Base-by-base conservation (phyloP, 352 stramenopile species). In the Phytopythium cucurbitacearum region DNA sequence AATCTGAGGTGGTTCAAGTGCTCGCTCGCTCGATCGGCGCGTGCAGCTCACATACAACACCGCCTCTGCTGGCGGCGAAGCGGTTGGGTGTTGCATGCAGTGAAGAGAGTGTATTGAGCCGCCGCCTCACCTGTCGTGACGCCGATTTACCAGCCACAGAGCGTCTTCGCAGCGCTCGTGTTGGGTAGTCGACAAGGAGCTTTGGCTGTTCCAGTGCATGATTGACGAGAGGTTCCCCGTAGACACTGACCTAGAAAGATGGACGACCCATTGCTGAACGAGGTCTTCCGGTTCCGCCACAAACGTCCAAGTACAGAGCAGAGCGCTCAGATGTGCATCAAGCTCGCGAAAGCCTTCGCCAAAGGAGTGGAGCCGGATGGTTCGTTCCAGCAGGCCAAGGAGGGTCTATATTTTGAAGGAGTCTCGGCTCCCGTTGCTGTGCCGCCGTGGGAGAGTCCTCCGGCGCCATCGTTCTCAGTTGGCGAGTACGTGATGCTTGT, bases 251-350 rank as follows among this genome's bases (percentile, higher is more conserved):
- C 39, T 1, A 42, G 39, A 36, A 15, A 47, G 21, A 69, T 64
- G 57, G 53, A 48, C 16, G 46, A 53, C 3, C 15, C 57, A 28
- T 43, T 66, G 4, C 47, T 80, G 10, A 66, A 67, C 32, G 58
- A 60, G 5, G 45, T 82, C 5, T 76, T 85, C 46, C 70, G 69
- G 36, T 82, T 81, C 50, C 69, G 69, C 59, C 52, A 79, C 60
- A 65, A 75, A 40, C 12, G 42, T 1, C 71, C 76, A 6, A 80
- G 61, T n/a, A 37, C 54, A 0, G 32, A 43, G 2, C 76, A 84
- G 43, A 53, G 66, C 9, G 61, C 40, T 9, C 12, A 21, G 4
- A 48, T 63, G 5, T 80, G 73, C 45, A n/a, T 16, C 2, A 15
- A 34, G 37, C 53, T 84, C 12, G 36, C 50, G 1, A 36, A 48